Evolutionary conservation across 345 rosid species (phyloP).

Genomic region (Syzygium aromaticum): DNA sequence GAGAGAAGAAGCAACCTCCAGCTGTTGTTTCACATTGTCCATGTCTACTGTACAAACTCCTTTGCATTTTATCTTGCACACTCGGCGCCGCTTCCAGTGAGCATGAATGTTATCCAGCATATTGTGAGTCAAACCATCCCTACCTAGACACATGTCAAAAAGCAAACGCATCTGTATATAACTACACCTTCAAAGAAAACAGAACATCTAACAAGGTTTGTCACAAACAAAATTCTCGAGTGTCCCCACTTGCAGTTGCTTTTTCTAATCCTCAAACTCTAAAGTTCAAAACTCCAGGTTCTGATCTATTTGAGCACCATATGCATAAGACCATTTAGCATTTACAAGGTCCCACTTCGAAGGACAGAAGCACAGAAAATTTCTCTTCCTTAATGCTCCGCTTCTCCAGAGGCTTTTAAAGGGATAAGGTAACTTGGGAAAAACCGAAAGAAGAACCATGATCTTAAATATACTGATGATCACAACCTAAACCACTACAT

Average conservation of each 20-base stretch:
- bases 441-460: not conserved
- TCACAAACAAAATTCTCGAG: not conserved
- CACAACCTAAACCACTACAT: not conserved
- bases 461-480: not conserved
- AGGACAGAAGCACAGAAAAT: not conserved
- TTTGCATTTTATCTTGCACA: constrained; percentile 85
- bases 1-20: constrained; percentile 46
- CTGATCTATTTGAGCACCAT: not conserved
- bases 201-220: not conserved
- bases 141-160: constrained; percentile 37
- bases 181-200: not conserved
- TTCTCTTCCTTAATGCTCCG: not conserved
- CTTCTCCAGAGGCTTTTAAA: not conserved
- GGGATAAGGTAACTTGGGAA: not conserved
- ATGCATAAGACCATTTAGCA: not conserved
- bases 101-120: constrained; percentile 93
- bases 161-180: not conserved
- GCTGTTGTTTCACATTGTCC: constrained; percentile 78
- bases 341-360: not conserved
- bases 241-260: not conserved
- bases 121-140: constrained; percentile 96
- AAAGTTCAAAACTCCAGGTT: not conserved
- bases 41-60: constrained; percentile 97
- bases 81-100: constrained; percentile 78
- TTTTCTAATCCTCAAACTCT: not conserved